phyloP scores from a whole-genome alignment of 805 yeast genomes.

The Starmera pachycereana region DNA sequence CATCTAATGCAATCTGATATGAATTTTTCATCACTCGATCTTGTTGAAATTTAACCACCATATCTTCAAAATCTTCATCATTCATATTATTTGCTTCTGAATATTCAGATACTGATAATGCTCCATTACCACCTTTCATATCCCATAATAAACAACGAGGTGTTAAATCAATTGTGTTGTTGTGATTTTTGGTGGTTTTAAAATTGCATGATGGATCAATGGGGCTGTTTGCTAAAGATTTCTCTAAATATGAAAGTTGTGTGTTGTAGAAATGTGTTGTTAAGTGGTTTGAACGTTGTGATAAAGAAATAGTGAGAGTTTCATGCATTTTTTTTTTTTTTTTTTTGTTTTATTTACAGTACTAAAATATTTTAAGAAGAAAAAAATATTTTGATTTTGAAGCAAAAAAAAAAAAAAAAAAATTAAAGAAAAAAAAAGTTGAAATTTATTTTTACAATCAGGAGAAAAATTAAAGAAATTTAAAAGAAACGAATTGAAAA shows the following conservation, averaged over 20 bases:
- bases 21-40: constrained; percentile 35
- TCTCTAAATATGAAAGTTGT: constrained; percentile 61
- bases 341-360: no score
- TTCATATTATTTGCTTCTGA: constrained; percentile 10
- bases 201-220: constrained; percentile 38
- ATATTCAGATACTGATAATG: constrained; percentile 47
- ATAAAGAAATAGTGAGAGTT: constrained; percentile 58
- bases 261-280: constrained; percentile 71
- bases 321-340: constrained; percentile 45
- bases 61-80: constrained; percentile 6
- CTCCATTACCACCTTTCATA: constrained; percentile 64
- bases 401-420: no score
- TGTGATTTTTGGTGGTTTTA: constrained; percentile 26
- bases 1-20: constrained; percentile 58
- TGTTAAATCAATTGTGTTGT: constrained; percentile 48
- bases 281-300: constrained; percentile 69
- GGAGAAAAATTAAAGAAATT: no score
- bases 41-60: constrained; percentile 22
- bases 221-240: constrained; percentile 13
- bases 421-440: no score
- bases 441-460: no score
- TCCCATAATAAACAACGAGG: constrained; percentile 86
- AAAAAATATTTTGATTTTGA: no score
- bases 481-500: no score
- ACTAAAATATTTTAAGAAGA: no score